Conservation (phyloP, 805 yeast genomes). For the Scheffersomyces stipitis region DNA sequence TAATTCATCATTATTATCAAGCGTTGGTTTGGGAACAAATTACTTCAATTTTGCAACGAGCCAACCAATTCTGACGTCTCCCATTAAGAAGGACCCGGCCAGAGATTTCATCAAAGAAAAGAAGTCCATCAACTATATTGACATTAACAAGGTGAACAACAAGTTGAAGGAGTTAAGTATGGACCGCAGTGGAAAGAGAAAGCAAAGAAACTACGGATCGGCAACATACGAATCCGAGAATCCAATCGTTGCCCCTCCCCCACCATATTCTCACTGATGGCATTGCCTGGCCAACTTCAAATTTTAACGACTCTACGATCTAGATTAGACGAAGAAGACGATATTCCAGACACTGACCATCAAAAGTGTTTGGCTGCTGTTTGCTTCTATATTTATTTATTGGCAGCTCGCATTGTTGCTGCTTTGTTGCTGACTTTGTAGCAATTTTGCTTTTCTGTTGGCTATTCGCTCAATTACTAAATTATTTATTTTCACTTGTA, state of each 20-base stretch:
- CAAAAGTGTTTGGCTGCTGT: too few relatives aligned
- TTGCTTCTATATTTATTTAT: too few relatives aligned
- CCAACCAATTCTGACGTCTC: constrained; percentile 26
- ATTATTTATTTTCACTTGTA: too few relatives aligned
- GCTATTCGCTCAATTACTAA: too few relatives aligned
- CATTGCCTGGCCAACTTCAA: not conserved
- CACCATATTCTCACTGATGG: constrained; percentile 17
- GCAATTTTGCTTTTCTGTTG: too few relatives aligned
- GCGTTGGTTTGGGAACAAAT: constrained; percentile 41
- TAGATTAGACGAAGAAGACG: too few relatives aligned
- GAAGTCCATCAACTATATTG: constrained; percentile 25
- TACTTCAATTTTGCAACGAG: constrained; percentile 29
- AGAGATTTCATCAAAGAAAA: constrained; percentile 7
- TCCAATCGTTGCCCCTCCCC: constrained; percentile 21
- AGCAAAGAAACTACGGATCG: not conserved
- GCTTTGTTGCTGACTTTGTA: too few relatives aligned
- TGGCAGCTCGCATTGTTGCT: too few relatives aligned
- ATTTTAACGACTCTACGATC: not conserved
- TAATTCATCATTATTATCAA: constrained; percentile 9
- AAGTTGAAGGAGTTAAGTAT: constrained; percentile 16
- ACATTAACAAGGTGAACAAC: constrained; percentile 26
- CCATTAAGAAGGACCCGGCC: constrained; percentile 18
- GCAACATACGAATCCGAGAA: not conserved
- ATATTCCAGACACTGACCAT: too few relatives aligned
- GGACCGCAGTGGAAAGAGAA: constrained; percentile 9